Conservation (phyloP, 257 asterid species). For the Solanum etuberosum region DNA sequence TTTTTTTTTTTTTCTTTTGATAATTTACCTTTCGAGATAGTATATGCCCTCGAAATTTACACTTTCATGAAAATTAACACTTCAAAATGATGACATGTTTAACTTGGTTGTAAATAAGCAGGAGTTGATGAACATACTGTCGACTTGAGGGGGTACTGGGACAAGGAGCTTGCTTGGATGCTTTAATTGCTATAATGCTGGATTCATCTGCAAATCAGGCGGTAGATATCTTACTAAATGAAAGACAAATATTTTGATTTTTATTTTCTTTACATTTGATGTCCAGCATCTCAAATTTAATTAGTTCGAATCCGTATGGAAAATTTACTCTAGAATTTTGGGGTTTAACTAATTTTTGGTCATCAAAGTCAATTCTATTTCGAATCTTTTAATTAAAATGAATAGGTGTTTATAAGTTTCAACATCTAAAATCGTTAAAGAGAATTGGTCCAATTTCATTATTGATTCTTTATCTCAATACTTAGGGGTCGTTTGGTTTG, state of each 20-base stretch:
- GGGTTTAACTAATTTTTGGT: too few relatives aligned
- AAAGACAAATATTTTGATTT: too few relatives aligned
- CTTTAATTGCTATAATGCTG: slow-evolving; percentile 72
- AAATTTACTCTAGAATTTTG: too few relatives aligned
- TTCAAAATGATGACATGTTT: slow-evolving; percentile 1
- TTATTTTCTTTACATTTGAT: too few relatives aligned
- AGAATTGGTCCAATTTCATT: neutral
- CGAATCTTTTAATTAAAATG: too few relatives aligned
- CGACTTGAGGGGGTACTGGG: slow-evolving; percentile 82
- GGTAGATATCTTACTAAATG: slow-evolving; percentile 23
- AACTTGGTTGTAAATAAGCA: slow-evolving; percentile 18
- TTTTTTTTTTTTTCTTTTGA: neutral
- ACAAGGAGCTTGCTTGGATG: slow-evolving; percentile 92
- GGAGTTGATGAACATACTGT: slow-evolving; percentile 78
- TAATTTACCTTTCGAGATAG: neutral
- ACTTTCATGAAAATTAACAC: neutral
- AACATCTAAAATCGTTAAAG: neutral
- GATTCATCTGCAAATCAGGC: slow-evolving; percentile 90
- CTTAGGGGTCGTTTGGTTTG: neutral
- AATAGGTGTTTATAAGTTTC: neutral
- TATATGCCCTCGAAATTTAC: neutral
- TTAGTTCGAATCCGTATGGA: too few relatives aligned
- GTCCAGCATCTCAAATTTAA: too few relatives aligned
- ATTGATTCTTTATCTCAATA: neutral
- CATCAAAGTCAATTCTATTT: neutral